A percentile compares a stretch with the other conserved stretches of the same genome.
phyloP scores from a whole-genome alignment of 257 asterid genomes.

The Cynanchum wilfordii region DNA sequence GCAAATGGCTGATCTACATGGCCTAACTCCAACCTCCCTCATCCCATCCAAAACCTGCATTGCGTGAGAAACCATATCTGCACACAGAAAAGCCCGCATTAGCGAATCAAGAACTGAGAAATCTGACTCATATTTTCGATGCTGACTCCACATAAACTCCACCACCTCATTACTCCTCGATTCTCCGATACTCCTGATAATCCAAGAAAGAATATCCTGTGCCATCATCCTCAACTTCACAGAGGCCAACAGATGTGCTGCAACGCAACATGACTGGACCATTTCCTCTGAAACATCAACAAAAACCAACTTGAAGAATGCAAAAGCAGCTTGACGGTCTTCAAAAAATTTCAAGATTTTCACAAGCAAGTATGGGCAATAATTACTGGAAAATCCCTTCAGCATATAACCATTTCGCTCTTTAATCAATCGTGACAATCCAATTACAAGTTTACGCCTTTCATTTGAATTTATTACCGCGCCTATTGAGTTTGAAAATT shows the following conservation, averaged over 20 bases:
- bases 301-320: slow-evolving; percentile 66
- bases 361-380: slow-evolving; percentile 52
- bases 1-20: slow-evolving; percentile 59
- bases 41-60: slow-evolving; percentile 57
- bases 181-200: slow-evolving; percentile 57
- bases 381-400: slow-evolving; percentile 36
- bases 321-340: slow-evolving; percentile 46
- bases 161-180: slow-evolving; percentile 52
- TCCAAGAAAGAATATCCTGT: slow-evolving; percentile 70
- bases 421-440: slow-evolving; percentile 57
- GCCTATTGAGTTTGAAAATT: slow-evolving; percentile 18
- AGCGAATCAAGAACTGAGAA: slow-evolving; percentile 66
- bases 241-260: slow-evolving; percentile 49
- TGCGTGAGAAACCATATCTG: slow-evolving; percentile 56
- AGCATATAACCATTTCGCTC: slow-evolving; percentile 32
- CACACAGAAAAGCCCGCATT: slow-evolving; percentile 71
- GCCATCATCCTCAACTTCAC: slow-evolving; percentile 51
- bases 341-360: slow-evolving; percentile 52
- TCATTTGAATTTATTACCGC: slow-evolving; percentile 53
- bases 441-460: slow-evolving; percentile 59
- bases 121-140: slow-evolving; percentile 31
- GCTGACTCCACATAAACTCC: slow-evolving; percentile 51
- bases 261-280: slow-evolving; percentile 45
- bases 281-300: slow-evolving; percentile 42
- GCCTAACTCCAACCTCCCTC: slow-evolving; percentile 60